Base-by-base conservation (phyloP, 768 basidiomycete species). In the Ephemerocybe angulata region DNA sequence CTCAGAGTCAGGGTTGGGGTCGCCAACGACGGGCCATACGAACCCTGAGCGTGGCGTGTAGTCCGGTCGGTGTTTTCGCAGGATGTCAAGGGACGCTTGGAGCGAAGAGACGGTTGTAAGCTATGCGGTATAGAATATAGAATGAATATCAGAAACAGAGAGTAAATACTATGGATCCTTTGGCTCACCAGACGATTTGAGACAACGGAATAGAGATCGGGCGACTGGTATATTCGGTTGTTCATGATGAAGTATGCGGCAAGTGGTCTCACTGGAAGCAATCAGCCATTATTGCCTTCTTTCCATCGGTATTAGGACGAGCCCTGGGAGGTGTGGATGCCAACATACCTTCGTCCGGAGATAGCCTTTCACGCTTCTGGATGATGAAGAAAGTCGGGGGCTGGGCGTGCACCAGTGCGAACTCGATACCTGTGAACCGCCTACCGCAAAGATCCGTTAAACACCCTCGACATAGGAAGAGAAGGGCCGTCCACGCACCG, bases 211-310 rank as follows among this genome's bases (percentile, higher is more conserved):
- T 94, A 93, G 30, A 94, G 73, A 60, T 91, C 87, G 10, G 93
- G 93, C 0, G 90, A 84, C 65, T 90, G 90, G 66, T 94, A 94
- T 58, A 94, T 91, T 58, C 89, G 84, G 65, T 88, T 89, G 71
- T 93, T 87, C 73, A 92, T 81, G 64, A 95, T 84, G 65, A 93
- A 95, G 69, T 93, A 95, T 8, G 85, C 87, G 17, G 87, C 88
- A 56, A 93, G 70, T 3, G 91, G 86, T 56, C 78, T 79, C 44
- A 87, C 93, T 93, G 8, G 33, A 17, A 41, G 38, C 38, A 41
- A 19, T 41, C n/a, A 66, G 43, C 47, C 29, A 41, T 31, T 47
- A 53, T 35, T n/a, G 29, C 4, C 11, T 50, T 33, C 31, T n/a
- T n/a, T n/a, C n/a, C n/a, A n/a, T n/a, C 21, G 27, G 7, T 27